Conservation (phyloP, 2,329 filamentous ascomycete species). For the Phoma sp. region DNA sequence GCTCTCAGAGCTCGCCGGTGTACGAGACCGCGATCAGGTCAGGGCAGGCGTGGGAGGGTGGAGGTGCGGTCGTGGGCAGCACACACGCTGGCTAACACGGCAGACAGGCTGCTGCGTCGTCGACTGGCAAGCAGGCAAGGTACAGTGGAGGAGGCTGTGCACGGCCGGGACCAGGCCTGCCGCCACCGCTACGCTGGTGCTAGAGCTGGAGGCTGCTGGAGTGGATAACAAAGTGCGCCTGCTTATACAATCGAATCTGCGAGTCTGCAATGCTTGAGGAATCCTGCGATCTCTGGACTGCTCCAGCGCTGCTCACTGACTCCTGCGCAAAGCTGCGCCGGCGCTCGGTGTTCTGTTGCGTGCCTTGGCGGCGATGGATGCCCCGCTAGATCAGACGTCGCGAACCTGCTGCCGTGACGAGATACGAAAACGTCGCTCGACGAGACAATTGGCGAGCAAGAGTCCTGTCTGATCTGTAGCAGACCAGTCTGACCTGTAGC, state of each 20-base stretch:
- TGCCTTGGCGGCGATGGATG: slow-evolving; percentile 27
- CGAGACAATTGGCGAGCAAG: too few species aligned
- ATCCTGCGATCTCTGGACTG: background rate
- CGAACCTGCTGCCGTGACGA: background rate
- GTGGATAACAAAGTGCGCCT: slow-evolving; percentile 11
- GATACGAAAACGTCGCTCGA: too few species aligned
- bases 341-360: background rate
- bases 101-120: slow-evolving; percentile 23
- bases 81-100: slow-evolving; percentile 8
- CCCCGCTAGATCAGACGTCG: slow-evolving; percentile 20
- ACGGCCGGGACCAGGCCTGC: slow-evolving; percentile 24
- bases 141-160: slow-evolving; percentile 42
- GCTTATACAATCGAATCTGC: slow-evolving; percentile 16
- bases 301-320: too few species aligned
- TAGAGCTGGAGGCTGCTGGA: slow-evolving; percentile 20
- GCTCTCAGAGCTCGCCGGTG: slow-evolving; percentile 43
- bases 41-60: background rate
- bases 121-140: slow-evolving; percentile 19
- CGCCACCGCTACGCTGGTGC: slow-evolving; percentile 23
- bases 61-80: background rate
- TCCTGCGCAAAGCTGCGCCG: too few species aligned
- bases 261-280: slow-evolving; percentile 24
- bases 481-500: too few species aligned
- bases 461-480: too few species aligned
- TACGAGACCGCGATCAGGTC: slow-evolving; percentile 12